Base-by-base conservation (phyloP, 179 eudicot genomes). In the Carnegiea gigantea region DNA sequence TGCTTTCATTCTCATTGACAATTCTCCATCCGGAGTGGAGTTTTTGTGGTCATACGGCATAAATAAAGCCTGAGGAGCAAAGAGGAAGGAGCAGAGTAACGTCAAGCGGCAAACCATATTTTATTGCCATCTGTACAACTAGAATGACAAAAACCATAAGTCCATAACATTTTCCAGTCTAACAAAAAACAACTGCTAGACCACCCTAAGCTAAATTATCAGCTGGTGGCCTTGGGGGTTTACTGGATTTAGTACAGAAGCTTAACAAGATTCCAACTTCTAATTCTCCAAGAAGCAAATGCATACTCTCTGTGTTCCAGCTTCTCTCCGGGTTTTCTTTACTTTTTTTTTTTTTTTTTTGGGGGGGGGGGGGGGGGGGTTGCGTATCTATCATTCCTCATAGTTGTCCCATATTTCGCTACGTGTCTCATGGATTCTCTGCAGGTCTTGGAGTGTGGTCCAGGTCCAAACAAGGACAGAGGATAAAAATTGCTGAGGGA, bases 41-140 rank as follows among this genome's bases (percentile, higher is more conserved):
- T 93, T 95, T 85, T 89, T 92, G 91, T 95, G 98, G 89, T 95
- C 98, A 73, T 95, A 95, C 77, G 98, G 98, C 98, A 95, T 95
- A 87, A 95, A 95, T 81, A 95, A 80, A 68, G 98, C 98, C 98
- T 95, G 87, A 76, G 11, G 73, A 82, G 48, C 65, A 79, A 82
- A 33, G 75, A 64, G 38, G 46, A 51, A 51, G 24, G 54, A 77
- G 36, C 20, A n/a, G 60, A 70, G 17, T 54, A 70, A 84, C 33
- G 64, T 77, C 75, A 78, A 78, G 57, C n/a, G 33, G 15, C 38
- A 15, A 76, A 28, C 33, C 20, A 44, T 15, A 70, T 33, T 54
- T 62, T 17, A 62, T 28, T 12, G 23, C 75, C 6, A 62, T 36
- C 23, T 48, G 5, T 13, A 77, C 23, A 70, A 80, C 43, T 0